Conservation (phyloP, 345 rosid genomes). For the Hibiscus syriacus region DNA sequence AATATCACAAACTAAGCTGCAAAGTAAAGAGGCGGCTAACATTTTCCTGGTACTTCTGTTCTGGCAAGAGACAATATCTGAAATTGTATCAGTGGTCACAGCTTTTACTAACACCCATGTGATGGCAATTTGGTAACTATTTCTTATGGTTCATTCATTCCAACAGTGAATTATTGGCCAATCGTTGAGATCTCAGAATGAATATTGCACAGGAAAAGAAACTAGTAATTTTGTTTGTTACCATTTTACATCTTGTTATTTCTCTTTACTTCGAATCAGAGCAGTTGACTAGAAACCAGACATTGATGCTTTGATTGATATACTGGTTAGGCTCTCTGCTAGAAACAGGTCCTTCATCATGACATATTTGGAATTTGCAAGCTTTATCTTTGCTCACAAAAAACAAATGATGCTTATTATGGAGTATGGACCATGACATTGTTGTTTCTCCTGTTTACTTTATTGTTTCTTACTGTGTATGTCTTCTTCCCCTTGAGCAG, state of each 20-base stretch:
- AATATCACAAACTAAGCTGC: not conserved
- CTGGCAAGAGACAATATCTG: not conserved
- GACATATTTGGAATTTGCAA: not conserved
- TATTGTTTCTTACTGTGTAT: not conserved
- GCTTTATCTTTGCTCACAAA: no score
- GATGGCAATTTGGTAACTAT: not conserved
- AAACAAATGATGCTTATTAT: not conserved
- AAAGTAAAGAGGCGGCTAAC: not conserved
- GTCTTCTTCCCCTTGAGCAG: slow-evolving; percentile 26
- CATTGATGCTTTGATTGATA: no score
- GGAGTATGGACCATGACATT: not conserved
- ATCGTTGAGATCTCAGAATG: not conserved
- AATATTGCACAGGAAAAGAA: not conserved
- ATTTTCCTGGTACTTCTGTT: not conserved
- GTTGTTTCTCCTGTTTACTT: not conserved
- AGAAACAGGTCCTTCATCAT: not conserved
- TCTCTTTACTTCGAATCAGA: not conserved
- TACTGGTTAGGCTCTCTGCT: no score
- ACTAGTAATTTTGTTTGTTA: not conserved
- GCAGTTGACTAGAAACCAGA: no score
- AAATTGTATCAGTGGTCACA: not conserved
- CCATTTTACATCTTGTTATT: not conserved
- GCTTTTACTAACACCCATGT: not conserved
- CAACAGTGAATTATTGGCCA: not conserved
- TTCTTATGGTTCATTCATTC: not conserved